These are phyloP conservation scores for Starmera dryadoides DNA, from an alignment of 805 yeast genomes.

Conservation along the genomic window DNA sequence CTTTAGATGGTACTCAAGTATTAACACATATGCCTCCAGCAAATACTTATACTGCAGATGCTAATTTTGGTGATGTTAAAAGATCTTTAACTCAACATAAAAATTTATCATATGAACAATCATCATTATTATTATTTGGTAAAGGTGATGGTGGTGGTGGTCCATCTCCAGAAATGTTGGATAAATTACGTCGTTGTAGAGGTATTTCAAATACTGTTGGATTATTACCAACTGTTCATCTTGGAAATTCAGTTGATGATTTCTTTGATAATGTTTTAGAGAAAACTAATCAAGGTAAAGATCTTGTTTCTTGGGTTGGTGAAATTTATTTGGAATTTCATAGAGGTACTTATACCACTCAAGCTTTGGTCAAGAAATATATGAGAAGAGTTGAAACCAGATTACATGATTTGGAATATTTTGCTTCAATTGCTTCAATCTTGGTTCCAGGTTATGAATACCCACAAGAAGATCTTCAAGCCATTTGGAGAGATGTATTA, in stretches of 20 bases:
- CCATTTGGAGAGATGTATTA: constrained; percentile 82
- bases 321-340: constrained; percentile 93
- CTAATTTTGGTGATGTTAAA: constrained; percentile 87
- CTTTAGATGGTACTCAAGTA: constrained; percentile 89
- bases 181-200: constrained; percentile 84
- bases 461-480: constrained; percentile 62
- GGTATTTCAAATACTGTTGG: constrained; percentile 81
- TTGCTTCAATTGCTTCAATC: constrained; percentile 70
- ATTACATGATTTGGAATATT: constrained; percentile 78
- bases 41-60: constrained; percentile 89
- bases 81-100: constrained; percentile 78
- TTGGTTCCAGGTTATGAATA: constrained; percentile 48
- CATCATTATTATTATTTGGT: constrained; percentile 79
- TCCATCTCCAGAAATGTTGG: constrained; percentile 89
- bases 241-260: constrained; percentile 68
- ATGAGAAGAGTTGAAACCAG: constrained; percentile 72
- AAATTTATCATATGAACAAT: constrained; percentile 71
- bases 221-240: constrained; percentile 70
- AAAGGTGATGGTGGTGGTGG: constrained; percentile 99
- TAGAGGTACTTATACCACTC: constrained; percentile 95
- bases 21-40: constrained; percentile 98
- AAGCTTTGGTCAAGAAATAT: constrained; percentile 74
- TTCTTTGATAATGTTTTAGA: constrained; percentile 64
- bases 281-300: constrained; percentile 56
- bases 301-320: constrained; percentile 84